phyloP scores from a whole-genome alignment of 2,329 filamentous ascomycete genomes.

The Ilyonectria mors-panacis region DNA sequence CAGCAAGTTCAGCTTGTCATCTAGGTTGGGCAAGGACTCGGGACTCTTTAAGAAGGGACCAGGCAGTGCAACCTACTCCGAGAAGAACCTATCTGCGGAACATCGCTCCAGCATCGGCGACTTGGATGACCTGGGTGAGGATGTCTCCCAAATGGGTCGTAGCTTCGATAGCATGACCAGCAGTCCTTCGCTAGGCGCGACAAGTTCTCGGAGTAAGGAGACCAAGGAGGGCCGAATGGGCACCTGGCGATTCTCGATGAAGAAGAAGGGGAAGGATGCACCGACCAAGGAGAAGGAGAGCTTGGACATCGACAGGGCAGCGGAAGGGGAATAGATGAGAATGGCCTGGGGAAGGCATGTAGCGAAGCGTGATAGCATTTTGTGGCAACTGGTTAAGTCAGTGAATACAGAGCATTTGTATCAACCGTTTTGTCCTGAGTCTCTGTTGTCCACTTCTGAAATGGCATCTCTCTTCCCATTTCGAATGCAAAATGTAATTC shows the following conservation, averaged over 20 bases:
- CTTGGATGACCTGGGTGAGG: slow-evolving; percentile 67
- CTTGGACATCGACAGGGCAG: slow-evolving; percentile 63
- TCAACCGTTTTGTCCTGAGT: slow-evolving; percentile 5
- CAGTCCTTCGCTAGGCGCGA: slow-evolving; percentile 69
- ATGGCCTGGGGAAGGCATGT: slow-evolving; percentile 23
- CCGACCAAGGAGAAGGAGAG: slow-evolving; percentile 64
- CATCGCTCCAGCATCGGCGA: slow-evolving; percentile 72
- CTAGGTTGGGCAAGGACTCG: slow-evolving; percentile 68
- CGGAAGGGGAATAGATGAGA: slow-evolving; percentile 49
- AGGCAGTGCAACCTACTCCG: slow-evolving; percentile 70
- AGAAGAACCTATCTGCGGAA: slow-evolving; percentile 69
- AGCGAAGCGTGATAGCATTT: slow-evolving; percentile 27
- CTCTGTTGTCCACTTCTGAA: not conserved
- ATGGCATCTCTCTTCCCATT: not conserved
- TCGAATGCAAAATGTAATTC: not conserved
- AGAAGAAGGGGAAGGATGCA: slow-evolving; percentile 71
- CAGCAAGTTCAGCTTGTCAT: slow-evolving; percentile 75
- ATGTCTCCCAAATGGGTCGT: slow-evolving; percentile 59
- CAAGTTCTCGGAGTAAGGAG: slow-evolving; percentile 59
- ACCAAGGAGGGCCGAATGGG: slow-evolving; percentile 64
- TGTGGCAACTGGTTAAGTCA: slow-evolving; percentile 27
- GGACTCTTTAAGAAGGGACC: slow-evolving; percentile 72
- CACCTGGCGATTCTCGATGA: slow-evolving; percentile 71
- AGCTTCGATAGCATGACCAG: slow-evolving; percentile 71
- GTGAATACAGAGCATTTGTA: slow-evolving; percentile 29